Evolutionary conservation across 352 stramenopile genomes (phyloP).

Genomic region (Elongisporangium undulatum): DNA sequence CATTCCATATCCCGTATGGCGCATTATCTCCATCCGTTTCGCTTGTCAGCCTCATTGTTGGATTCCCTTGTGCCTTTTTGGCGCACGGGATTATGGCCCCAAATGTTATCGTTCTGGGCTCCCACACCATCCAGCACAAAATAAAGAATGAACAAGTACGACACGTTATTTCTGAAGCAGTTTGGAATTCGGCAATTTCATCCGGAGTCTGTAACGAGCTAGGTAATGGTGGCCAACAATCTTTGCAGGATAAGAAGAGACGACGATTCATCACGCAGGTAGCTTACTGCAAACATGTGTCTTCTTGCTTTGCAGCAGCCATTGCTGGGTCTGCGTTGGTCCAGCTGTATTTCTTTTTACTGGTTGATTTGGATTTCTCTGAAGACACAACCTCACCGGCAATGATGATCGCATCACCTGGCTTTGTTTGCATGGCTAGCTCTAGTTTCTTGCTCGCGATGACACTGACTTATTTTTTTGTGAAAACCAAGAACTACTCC

Average conservation of each 20-base stretch:
- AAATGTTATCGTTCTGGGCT: constrained; percentile 43
- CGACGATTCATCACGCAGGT: not conserved
- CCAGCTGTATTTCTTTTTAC: constrained; percentile 56
- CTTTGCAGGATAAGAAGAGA: not conserved
- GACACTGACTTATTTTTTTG: constrained; percentile 38
- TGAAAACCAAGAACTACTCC: constrained; percentile 32
- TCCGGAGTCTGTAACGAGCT: not conserved
- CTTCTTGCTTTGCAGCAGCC: constrained; percentile 38
- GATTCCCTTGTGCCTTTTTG: constrained; percentile 28
- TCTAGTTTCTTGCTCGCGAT: constrained; percentile 33
- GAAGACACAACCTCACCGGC: not conserved
- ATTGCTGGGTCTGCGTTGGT: constrained; percentile 34
- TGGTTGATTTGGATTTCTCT: constrained; percentile 27
- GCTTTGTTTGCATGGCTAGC: constrained; percentile 30
- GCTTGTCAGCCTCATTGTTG: constrained; percentile 25
- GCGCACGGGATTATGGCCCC: constrained; percentile 47
- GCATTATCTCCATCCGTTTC: constrained; percentile 19
- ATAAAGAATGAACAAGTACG: not conserved
- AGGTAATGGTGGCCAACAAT: not conserved
- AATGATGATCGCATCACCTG: constrained; percentile 8
- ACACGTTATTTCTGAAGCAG: not conserved
- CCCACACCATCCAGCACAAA: not conserved
- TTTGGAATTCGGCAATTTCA: not conserved
- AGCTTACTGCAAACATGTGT: constrained; percentile 17
- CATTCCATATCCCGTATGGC: constrained; percentile 36